phyloP scores from a whole-genome alignment of 2,329 filamentous ascomycete genomes.

The Thermoascus crustaceus region DNA sequence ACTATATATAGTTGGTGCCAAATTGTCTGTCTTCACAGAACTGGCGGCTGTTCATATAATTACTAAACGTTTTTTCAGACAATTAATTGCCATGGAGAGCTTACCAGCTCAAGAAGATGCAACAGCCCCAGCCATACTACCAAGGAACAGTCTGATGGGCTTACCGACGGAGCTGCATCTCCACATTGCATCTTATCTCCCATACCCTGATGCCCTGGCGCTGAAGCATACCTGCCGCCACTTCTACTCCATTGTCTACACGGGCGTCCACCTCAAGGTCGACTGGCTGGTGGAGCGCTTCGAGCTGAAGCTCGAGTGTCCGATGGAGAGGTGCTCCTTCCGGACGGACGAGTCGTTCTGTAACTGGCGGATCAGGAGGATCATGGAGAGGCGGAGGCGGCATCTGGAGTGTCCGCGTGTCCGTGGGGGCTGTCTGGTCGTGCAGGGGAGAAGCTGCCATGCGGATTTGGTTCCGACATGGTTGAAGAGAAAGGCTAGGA shows the following conservation, averaged over 20 bases:
- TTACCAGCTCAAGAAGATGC: too few species aligned
- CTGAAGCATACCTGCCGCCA: constrained; percentile 59
- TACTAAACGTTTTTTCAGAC: too few species aligned
- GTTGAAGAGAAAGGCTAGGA: constrained; percentile 16
- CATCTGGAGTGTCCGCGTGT: constrained; percentile 31
- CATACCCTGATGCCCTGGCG: constrained; percentile 63
- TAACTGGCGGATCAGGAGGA: constrained; percentile 28
- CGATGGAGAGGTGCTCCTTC: constrained; percentile 42
- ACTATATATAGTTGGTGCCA: too few species aligned
- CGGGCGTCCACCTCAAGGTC: constrained; percentile 57
- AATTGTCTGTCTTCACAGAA: too few species aligned
- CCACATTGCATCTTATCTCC: constrained; percentile 51
- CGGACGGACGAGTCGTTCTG: constrained; percentile 37
- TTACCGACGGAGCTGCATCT: constrained; percentile 62
- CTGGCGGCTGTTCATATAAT: too few species aligned
- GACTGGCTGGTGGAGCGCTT: constrained; percentile 61
- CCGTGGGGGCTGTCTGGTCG: constrained; percentile 28
- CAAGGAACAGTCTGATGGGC: constrained; percentile 32
- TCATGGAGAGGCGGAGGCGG: constrained; percentile 34
- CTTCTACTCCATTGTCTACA: constrained; percentile 58
- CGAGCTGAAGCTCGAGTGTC: constrained; percentile 57
- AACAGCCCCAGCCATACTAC: too few species aligned
- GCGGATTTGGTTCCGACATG: constrained; percentile 21
- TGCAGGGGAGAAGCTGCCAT: constrained; percentile 28
- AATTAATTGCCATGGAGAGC: too few species aligned